Base-by-base conservation (phyloP, 805 yeast genomes). In the Pichia phayaonensis region DNA sequence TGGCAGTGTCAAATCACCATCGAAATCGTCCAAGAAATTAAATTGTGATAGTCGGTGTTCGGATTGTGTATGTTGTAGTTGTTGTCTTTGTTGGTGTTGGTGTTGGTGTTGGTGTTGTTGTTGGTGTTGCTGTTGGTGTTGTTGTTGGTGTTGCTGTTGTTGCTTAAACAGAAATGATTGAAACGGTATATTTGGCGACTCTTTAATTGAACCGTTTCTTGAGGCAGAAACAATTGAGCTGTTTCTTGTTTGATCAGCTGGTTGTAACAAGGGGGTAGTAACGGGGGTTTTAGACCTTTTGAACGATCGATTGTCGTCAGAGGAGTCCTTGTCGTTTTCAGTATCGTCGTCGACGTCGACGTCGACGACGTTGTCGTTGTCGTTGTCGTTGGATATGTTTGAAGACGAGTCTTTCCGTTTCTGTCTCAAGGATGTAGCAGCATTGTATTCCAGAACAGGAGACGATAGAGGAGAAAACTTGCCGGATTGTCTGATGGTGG, bases 391-490 rank as follows among this genome's bases (percentile, higher is more conserved):
- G 0, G 61, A 52, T 16, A 52, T 49, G 40, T 44, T 54, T 36
- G 55, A 43, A 27, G 40, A 52, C 51, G 49, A 23, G 36, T 42
- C 49, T 47, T 41, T 47, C 4, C 49, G 45, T 34, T 47, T 47
- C 38, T 65, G 65, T 44, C 70, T 54, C 41, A 18, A 3, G 55
- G 7, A 26, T 26, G 7, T 5, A 26, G 8, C 45, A 40, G 51
- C 38, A 13, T 52, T 40, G 23, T 55, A 52, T 53, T 72, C 77
- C 51, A 83, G 63, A 4, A 87, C 87, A 0, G 90, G 90, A 0
- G 87, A 81, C 4, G 89, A 80, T 58, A 84, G 69, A 0, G 90
- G 81, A 24, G 73, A 67, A 60, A 61, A 69, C 6, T 66, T 63
- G 2, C 56, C 50, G 8, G 38, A 34, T 34, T 34, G 38, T 34